These are phyloP conservation scores for Fusarium euwallaceae DNA, from an alignment of 2,329 filamentous ascomycete genomes.

Conservation along the genomic window DNA sequence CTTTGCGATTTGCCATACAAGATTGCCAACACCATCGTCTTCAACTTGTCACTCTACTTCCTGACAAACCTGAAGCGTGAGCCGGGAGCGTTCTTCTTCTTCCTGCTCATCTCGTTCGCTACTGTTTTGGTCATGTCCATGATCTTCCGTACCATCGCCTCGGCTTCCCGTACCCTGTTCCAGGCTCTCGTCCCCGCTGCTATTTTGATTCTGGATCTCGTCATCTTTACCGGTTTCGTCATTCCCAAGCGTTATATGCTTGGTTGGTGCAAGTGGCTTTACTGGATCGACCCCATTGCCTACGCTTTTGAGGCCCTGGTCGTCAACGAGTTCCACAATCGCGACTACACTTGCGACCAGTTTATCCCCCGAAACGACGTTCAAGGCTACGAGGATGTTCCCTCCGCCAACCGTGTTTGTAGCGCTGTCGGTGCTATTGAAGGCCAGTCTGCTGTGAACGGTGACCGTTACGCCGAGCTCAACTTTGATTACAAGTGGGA, in stretches of 20 bases:
- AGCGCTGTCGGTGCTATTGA: slow-evolving; percentile 60
- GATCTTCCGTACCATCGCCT: slow-evolving; percentile 63
- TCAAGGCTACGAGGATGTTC: slow-evolving; percentile 43
- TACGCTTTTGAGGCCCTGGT: slow-evolving; percentile 87
- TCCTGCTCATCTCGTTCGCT: slow-evolving; percentile 80
- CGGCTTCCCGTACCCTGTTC: slow-evolving; percentile 45
- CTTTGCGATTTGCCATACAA: slow-evolving; percentile 86
- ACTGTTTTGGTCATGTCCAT: slow-evolving; percentile 79
- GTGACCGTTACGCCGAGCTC: slow-evolving; percentile 60
- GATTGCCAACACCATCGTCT: slow-evolving; percentile 77
- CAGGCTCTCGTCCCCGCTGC: slow-evolving; percentile 49
- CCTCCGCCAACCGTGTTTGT: slow-evolving; percentile 56
- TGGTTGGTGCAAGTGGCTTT: slow-evolving; percentile 86
- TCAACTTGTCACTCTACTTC: slow-evolving; percentile 88
- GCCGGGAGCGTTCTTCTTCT: slow-evolving; percentile 86
- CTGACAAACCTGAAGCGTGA: slow-evolving; percentile 84
- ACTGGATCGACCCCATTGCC: slow-evolving; percentile 82
- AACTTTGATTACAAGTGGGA: slow-evolving; percentile 65
- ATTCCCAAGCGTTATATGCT: slow-evolving; percentile 78
- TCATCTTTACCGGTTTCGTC: slow-evolving; percentile 80
- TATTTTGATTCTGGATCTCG: slow-evolving; percentile 54
- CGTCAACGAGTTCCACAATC: slow-evolving; percentile 83
- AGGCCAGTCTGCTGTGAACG: slow-evolving; percentile 59
- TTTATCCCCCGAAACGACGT: slow-evolving; percentile 57
- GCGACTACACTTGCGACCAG: slow-evolving; percentile 67